Conservation (phyloP, 2,329 filamentous ascomycete genomes). For the Diaporthe sp. region DNA sequence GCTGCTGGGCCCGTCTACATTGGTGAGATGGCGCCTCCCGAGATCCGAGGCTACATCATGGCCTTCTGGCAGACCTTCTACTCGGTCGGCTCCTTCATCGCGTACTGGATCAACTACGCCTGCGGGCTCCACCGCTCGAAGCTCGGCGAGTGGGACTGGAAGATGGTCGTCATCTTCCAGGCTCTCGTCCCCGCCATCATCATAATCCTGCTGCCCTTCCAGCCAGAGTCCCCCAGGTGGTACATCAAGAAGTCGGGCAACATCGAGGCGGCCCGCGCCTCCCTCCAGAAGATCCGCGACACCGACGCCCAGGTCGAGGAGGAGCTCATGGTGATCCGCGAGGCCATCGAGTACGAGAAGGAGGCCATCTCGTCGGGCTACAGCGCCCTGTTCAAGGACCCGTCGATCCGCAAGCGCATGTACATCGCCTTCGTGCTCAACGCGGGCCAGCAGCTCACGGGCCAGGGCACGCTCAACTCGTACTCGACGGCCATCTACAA, state of each 20-base stretch:
- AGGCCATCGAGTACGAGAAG: conserved; percentile 79
- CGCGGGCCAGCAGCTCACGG: conserved; percentile 78
- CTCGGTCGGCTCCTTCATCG: conserved; percentile 75
- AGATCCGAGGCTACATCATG: conserved; percentile 77
- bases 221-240: conserved; percentile 79
- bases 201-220: conserved; percentile 72
- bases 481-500: conserved; percentile 83
- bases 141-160: conserved; percentile 81
- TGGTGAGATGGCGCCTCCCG: conserved; percentile 73
- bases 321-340: conserved; percentile 74
- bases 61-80: conserved; percentile 79
- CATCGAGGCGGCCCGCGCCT: conserved; percentile 70
- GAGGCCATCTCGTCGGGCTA: conserved; percentile 76
- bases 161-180: conserved; percentile 80
- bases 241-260: conserved; percentile 72
- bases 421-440: conserved; percentile 76
- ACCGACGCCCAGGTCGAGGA: conserved; percentile 76
- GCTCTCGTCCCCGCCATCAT: conserved; percentile 76
- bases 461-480: conserved; percentile 79
- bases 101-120: conserved; percentile 76
- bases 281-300: conserved; percentile 72
- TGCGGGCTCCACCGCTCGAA: conserved; percentile 66
- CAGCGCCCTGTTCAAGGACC: conserved; percentile 77
- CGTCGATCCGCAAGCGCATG: conserved; percentile 76
- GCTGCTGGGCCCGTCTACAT: conserved; percentile 80